phyloP scores from a whole-genome alignment of 1,139 yeast species.

The Scheffersomyces parashehatae region DNA sequence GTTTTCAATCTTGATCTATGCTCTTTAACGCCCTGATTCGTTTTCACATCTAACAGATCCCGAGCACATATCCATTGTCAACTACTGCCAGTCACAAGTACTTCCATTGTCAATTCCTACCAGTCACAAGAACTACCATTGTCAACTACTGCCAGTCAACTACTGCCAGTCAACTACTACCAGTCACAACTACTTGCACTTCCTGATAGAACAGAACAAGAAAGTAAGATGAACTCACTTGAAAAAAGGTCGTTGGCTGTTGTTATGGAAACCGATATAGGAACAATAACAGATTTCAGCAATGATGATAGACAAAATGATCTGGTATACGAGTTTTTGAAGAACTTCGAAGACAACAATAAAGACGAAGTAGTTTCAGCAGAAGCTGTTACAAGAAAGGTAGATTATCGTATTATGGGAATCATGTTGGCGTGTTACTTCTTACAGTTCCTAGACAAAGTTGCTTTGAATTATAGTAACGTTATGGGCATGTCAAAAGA shows the following conservation, averaged over 20 bases:
- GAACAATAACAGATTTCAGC: not conserved
- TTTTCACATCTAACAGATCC: not conserved
- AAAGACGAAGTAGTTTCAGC: not conserved
- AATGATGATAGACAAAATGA: not conserved
- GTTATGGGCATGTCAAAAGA: constrained; percentile 12
- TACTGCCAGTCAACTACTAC: too few relatives aligned
- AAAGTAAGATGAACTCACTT: not conserved
- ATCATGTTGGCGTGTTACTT: not conserved
- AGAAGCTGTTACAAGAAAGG: not conserved
- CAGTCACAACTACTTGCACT: not conserved
- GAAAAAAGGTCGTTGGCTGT: not conserved
- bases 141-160: too few relatives aligned
- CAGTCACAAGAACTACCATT: too few relatives aligned
- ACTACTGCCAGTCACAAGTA: too few relatives aligned
- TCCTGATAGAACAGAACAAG: not conserved
- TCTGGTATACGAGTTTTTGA: constrained; percentile 1
- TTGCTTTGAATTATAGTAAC: constrained; percentile 10
- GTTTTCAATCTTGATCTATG: not conserved
- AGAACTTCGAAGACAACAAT: not conserved
- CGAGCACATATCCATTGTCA: not conserved
- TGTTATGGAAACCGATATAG: not conserved
- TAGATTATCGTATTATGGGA: not conserved
- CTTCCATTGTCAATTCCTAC: too few relatives aligned
- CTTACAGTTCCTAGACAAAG: constrained; percentile 11
- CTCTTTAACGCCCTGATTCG: not conserved